A percentile compares a stretch with the other conserved stretches of the same genome.
Evolutionary conservation across 2,329 filamentous ascomycete genomes (phyloP).

Genomic region (Colletotrichum coccodes): DNA sequence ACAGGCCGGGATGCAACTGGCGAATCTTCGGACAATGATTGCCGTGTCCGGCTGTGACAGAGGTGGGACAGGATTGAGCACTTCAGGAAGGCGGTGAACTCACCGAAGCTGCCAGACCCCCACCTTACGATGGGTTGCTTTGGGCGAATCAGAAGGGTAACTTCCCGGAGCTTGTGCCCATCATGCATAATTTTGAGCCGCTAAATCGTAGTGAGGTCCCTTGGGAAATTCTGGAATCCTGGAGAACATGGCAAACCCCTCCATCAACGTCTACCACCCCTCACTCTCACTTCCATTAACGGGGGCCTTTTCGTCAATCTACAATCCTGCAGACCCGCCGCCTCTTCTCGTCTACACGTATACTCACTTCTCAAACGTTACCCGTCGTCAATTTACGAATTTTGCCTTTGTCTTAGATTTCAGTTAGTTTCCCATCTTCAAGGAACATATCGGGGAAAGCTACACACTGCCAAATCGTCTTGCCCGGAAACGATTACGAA

Average conservation of each 20-base stretch:
- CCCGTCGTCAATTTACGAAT: conserved; percentile 1
- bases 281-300: conserved; percentile 11
- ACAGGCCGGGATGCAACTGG: not conserved
- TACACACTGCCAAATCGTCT: not conserved
- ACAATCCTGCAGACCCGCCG: conserved; percentile 11
- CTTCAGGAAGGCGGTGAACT: conserved; percentile 17
- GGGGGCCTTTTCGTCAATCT: conserved; percentile 20
- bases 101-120: not conserved
- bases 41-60: not conserved
- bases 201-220: conserved; percentile 20
- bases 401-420: not conserved
- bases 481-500: conserved; percentile 25
- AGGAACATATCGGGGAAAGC: not conserved
- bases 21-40: not conserved
- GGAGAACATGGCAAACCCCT: conserved; percentile 35
- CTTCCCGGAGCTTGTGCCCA: conserved; percentile 7
- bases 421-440: not conserved
- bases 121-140: not conserved
- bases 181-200: conserved; percentile 32
- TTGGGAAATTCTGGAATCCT: conserved; percentile 36
- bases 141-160: conserved; percentile 5
- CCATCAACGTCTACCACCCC: conserved; percentile 30
- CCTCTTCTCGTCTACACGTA: not conserved
- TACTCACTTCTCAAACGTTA: conserved; percentile 17
- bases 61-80: not conserved